Percentiles rank a stretch among this genome's conserved stretches.
Conservation (phyloP, 495 filamentous ascomycete species). For the Penicillium manginii region DNA sequence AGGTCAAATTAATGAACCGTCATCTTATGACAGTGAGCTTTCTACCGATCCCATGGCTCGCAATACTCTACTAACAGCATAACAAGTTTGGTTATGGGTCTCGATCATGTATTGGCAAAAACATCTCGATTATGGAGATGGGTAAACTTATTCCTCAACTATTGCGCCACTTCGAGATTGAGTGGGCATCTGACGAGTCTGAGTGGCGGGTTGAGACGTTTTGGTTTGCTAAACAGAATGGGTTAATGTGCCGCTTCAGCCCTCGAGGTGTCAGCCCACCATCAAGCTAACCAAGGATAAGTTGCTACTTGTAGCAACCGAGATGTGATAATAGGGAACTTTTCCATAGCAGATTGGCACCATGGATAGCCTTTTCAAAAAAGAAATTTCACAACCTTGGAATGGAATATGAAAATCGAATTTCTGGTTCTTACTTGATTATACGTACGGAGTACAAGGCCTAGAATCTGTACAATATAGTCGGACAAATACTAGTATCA, state of each 20-base stretch:
- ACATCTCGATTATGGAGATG: conserved; percentile 26
- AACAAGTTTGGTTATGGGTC: conserved; percentile 22
- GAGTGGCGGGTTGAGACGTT: conserved; percentile 21
- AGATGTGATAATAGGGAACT: no score
- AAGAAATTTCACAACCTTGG: no score
- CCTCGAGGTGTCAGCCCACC: not conserved
- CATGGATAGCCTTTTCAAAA: no score
- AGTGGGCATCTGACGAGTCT: conserved; percentile 18
- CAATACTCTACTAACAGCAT: conserved; percentile 1
- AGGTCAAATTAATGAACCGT: conserved; percentile 22
- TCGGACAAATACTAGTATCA: no score
- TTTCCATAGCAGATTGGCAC: no score
- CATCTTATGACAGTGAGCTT: conserved; percentile 15
- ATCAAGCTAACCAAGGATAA: no score
- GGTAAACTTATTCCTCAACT: conserved; percentile 14
- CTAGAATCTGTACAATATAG: no score
- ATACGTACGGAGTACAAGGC: no score
- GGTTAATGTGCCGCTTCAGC: conserved; percentile 12
- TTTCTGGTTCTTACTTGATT: no score
- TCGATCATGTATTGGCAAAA: conserved; percentile 23
- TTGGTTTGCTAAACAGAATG: conserved; percentile 24
- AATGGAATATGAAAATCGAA: no score
- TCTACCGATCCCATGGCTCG: not conserved
- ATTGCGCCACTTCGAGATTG: conserved; percentile 17
- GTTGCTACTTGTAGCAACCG: no score